Evolutionary conservation across 257 asterid species (phyloP).

Genomic region (Capsicum chinense): DNA sequence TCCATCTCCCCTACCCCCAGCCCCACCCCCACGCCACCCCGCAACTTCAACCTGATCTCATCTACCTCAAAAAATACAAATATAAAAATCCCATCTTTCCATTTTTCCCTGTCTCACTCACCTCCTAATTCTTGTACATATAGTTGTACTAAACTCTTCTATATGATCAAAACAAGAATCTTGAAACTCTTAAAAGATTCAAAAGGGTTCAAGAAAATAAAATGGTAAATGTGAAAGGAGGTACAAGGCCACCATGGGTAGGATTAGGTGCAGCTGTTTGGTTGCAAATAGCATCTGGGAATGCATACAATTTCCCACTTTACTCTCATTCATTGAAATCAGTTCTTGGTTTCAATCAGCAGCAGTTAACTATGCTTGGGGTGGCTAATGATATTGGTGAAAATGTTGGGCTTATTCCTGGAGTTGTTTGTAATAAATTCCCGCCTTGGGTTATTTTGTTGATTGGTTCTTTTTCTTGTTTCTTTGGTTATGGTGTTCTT

Average conservation of each 20-base stretch:
- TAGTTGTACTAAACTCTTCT: neutral
- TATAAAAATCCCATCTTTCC: slow-evolving; percentile 4
- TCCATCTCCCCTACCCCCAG: neutral
- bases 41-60: neutral
- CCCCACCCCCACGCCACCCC: neutral
- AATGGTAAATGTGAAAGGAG: slow-evolving; percentile 55
- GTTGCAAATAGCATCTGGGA: slow-evolving; percentile 74
- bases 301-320: slow-evolving; percentile 69
- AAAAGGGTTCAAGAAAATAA: slow-evolving; percentile 30
- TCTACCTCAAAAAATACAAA: neutral
- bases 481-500: slow-evolving; percentile 68
- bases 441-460: slow-evolving; percentile 72
- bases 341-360: slow-evolving; percentile 65
- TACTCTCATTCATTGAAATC: slow-evolving; percentile 74
- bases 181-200: slow-evolving; percentile 9
- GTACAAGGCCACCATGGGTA: slow-evolving; percentile 82
- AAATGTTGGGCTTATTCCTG: slow-evolving; percentile 69
- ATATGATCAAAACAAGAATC: neutral
- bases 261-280: slow-evolving; percentile 76
- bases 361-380: slow-evolving; percentile 69
- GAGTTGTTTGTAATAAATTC: slow-evolving; percentile 55
- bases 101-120: neutral
- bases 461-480: slow-evolving; percentile 60
- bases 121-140: neutral
- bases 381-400: slow-evolving; percentile 81